Evolutionary conservation across 192 early-diverging fungal species (phyloP), one percentile per base, ranked within the genome.

Genomic region (Mortierella hygrophila): DNA sequence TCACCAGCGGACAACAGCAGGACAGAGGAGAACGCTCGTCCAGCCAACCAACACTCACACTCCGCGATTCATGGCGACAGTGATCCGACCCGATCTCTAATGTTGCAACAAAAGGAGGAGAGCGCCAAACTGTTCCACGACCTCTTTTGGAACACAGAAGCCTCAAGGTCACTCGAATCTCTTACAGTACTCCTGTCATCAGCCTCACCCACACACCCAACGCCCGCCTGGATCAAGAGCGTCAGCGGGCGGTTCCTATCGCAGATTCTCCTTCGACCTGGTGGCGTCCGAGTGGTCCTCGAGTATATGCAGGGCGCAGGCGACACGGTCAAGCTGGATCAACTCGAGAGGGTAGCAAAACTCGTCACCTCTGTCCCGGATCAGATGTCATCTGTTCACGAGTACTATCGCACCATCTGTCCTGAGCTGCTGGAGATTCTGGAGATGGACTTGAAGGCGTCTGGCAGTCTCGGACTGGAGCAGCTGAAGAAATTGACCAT

Each of bases 161-260:
- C 92, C 9, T 89, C 88, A 60, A 80, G 90, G 69, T 90, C 94
- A 10, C 77, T 97, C 40, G 93, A 96, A 70, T 90, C 95, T 0
- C 89, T 97, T 49, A 94, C 94, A 0, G 77, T 88, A 7, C 82
- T 97, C 13, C 77, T 96, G 44, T 91, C 93, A 18, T 83, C 92
- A 6, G 90, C 92, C 11, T 82, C 89, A 18, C 90, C 90, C 15
- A 54, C 85, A 16, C 90, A 91, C 55, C 89, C 89, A 29, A 86
- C 84, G 2, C 93, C 93, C 4, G 74, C 72, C 20, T 97, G 96
- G 96, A 82, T 96, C 23, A 80, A 90, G 49, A 90, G 79, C 18
- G 79, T 94, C 44, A 96, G 95, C 74, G 92, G 94, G 0, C 85
- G 93, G 55, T 94, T 94, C 65, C 90, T 97, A 4, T 91, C 95